Evolutionary conservation across 2,329 filamentous ascomycete genomes (phyloP).

Genomic region (Neodidymelliopsis sp.): DNA sequence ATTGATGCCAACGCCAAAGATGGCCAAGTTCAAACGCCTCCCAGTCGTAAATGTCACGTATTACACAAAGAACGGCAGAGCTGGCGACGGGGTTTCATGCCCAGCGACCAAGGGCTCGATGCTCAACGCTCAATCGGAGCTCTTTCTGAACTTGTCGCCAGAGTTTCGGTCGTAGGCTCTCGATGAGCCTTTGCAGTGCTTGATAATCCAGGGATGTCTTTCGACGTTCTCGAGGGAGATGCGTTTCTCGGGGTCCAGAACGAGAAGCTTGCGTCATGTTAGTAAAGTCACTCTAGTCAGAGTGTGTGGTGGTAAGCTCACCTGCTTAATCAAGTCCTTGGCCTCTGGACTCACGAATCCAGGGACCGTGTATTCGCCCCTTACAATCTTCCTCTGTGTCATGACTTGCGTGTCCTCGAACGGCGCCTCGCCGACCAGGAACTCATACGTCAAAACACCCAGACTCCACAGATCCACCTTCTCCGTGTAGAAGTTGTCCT

Average conservation of each 20-base stretch:
- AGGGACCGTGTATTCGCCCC: constrained; percentile 91
- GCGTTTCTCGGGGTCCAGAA: constrained; percentile 92
- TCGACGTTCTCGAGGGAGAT: constrained; percentile 89
- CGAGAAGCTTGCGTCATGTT: constrained; percentile 63
- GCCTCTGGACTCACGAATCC: constrained; percentile 90
- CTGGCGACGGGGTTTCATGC: background rate
- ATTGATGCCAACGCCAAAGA: no score
- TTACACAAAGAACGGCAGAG: background rate
- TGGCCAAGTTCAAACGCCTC: background rate
- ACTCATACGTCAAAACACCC: constrained; percentile 95
- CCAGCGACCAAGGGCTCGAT: background rate
- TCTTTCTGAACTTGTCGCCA: constrained; percentile 38
- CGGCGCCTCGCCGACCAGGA: constrained; percentile 92
- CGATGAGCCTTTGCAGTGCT: constrained; percentile 73
- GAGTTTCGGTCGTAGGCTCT: constrained; percentile 44
- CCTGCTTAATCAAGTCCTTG: constrained; percentile 88
- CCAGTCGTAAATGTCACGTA: constrained; percentile 4
- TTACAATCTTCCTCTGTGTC: constrained; percentile 88
- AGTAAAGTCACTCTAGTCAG: no score
- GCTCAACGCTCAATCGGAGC: constrained; percentile 26
- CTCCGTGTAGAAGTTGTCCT: constrained; percentile 89
- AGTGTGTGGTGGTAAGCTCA: no score
- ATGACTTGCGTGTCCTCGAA: constrained; percentile 96
- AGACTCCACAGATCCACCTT: constrained; percentile 98
- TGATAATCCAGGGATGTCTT: constrained; percentile 93